Conservation (phyloP, 177 flowering plant species). For the Tripterygium wilfordii region DNA sequence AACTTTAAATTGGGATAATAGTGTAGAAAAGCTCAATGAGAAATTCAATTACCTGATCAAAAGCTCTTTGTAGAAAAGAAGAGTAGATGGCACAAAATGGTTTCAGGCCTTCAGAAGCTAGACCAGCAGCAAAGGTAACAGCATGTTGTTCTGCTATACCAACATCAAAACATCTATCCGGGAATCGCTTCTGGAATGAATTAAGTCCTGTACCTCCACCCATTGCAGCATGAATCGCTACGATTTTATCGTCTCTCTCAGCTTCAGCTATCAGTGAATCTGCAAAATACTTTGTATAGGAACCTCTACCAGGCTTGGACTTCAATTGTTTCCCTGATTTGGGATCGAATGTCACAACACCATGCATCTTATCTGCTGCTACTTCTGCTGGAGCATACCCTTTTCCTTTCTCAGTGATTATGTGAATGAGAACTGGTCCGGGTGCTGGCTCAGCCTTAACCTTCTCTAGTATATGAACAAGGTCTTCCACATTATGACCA, state of each 20-base stretch:
- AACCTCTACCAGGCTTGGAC: slow-evolving; percentile 17
- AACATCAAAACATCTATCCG: slow-evolving; percentile 44
- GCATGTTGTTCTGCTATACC: slow-evolving; percentile 66
- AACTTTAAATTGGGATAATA: too few relatives aligned
- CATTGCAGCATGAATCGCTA: slow-evolving; percentile 58
- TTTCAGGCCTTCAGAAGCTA: slow-evolving; percentile 49
- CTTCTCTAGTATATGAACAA: slow-evolving; percentile 30
- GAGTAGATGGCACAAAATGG: slow-evolving; percentile 57
- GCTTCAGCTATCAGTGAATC: slow-evolving; percentile 50
- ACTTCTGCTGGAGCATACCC: slow-evolving; percentile 48
- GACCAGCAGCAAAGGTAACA: slow-evolving; percentile 55
- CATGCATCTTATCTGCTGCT: slow-evolving; percentile 47
- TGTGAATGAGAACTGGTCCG: slow-evolving; percentile 48
- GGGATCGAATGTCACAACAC: slow-evolving; percentile 39
- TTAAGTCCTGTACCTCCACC: slow-evolving; percentile 59
- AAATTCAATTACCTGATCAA: slow-evolving; percentile 34
- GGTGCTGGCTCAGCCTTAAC: slow-evolving; percentile 33
- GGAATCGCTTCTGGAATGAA: slow-evolving; percentile 37
- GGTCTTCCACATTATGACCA: slow-evolving; percentile 49
- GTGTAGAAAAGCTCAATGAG: too few relatives aligned
- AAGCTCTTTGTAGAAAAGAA: slow-evolving; percentile 47
- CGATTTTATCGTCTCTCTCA: slow-evolving; percentile 30
- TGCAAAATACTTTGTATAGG: slow-evolving; percentile 45
- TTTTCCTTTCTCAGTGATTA: slow-evolving; percentile 49
- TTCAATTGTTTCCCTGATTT: slow-evolving; percentile 32